Evolutionary conservation across 805 yeast genomes (phyloP).

Genomic region (Zygosaccharomyces kombuchaensis): DNA sequence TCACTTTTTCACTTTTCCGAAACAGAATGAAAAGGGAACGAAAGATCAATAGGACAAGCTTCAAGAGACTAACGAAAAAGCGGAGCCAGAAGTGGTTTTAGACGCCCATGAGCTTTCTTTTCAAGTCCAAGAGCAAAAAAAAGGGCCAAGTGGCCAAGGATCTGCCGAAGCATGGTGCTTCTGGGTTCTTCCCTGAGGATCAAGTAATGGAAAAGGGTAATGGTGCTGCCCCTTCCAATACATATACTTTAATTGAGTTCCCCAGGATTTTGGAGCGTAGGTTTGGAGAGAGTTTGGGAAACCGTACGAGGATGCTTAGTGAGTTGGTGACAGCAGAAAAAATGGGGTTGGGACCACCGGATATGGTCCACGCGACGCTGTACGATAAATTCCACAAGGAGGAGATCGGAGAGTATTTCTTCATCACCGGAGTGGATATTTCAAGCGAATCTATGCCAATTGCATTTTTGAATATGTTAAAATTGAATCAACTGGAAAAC

Average conservation of each 20-base stretch:
- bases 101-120: conserved; percentile 11
- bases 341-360: conserved; percentile 68
- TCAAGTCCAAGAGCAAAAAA: conserved; percentile 31
- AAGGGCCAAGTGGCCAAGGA: conserved; percentile 35
- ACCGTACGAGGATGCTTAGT: conserved; percentile 22
- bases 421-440: conserved; percentile 44
- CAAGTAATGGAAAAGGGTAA: conserved; percentile 5
- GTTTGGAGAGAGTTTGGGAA: conserved; percentile 33
- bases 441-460: conserved; percentile 44
- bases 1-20: background rate
- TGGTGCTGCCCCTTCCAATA: conserved; percentile 1
- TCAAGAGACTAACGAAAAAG: background rate
- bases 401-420: conserved; percentile 50
- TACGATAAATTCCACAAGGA: conserved; percentile 40
- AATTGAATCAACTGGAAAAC: conserved; percentile 20
- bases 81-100: background rate
- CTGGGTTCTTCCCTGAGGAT: conserved; percentile 17
- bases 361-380: conserved; percentile 47
- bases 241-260: conserved; percentile 17
- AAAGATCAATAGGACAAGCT: background rate
- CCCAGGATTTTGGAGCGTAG: conserved; percentile 29
- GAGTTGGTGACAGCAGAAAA: conserved; percentile 16
- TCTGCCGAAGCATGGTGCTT: conserved; percentile 9
- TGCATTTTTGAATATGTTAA: conserved; percentile 42
- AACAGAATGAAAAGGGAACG: background rate